Evolutionary conservation across 805 yeast genomes (phyloP), one percentile per base, ranked within the genome.

Genomic region (Tetrapisispora phaffii): DNA sequence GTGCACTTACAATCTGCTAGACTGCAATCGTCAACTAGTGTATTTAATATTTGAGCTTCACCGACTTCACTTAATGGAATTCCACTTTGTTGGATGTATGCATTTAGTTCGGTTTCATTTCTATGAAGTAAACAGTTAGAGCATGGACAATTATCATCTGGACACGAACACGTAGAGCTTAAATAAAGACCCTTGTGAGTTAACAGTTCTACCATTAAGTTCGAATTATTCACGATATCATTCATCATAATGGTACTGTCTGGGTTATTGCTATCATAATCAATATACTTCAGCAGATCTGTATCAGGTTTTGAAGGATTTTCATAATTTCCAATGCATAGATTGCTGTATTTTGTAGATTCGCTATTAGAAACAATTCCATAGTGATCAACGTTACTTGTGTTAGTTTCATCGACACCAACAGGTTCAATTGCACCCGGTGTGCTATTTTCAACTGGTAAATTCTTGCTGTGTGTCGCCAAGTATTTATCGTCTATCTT

Each of bases 61-160:
- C 59, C 60, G 19, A 56, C 31, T 41, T 54, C 57, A 8, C 62
- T 58, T 38, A 60, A 39, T 0, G 63, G 65, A 1, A 60, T 58
- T 13, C 63, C 64, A 41, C 63, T 58, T 34, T 55, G 50, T 34
- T 52, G 53, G 17, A 63, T 57, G 40, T 60, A 63, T 6, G 46
- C 32, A 21, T 56, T 55, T 13, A 63, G 34, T 46, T 63, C 68
- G 7, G 54, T 60, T 37, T 63, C 68, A 44, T 60, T 56, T 46
- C 68, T 57, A 44, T 63, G 68, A 7, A 63, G 53, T 17, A 63
- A 41, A 47, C 68, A 63, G 35, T 62, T 62, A 13, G 57, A 51
- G 46, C 68, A 63, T 31, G 41, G 53, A 47, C 68, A 63, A 23
- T 53, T 49, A 24, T 51, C 59, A 42, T 58, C 66, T 4, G 50